These are phyloP conservation scores for Candida bentonensis DNA, from an alignment of 805 yeast genomes.

Conservation along the genomic window DNA sequence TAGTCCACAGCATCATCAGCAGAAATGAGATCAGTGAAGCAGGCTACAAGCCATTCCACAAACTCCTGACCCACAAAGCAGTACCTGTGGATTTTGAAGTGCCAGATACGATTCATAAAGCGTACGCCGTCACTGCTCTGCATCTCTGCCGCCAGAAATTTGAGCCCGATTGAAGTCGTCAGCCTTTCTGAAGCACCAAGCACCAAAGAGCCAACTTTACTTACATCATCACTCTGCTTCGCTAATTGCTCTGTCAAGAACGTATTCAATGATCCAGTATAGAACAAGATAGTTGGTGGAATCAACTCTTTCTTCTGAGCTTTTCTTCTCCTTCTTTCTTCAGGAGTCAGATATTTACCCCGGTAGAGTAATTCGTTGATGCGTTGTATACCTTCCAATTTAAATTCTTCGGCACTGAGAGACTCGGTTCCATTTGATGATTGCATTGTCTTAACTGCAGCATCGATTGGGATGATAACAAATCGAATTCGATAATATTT, in stretches of 20 bases:
- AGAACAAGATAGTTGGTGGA: constrained; percentile 63
- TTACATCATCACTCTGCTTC: constrained; percentile 5
- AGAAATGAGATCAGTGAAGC: constrained; percentile 64
- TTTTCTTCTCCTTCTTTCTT: constrained; percentile 23
- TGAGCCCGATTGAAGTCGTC: constrained; percentile 34
- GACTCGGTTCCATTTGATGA: constrained; percentile 35
- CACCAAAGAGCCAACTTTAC: constrained; percentile 21
- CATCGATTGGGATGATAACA: constrained; percentile 69
- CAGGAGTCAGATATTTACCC: constrained; percentile 33
- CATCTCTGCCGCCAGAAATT: constrained; percentile 46
- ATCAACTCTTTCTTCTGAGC: constrained; percentile 31
- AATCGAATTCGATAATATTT: constrained; percentile 59
- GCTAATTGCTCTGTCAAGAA: constrained; percentile 44
- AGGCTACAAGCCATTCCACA: constrained; percentile 72
- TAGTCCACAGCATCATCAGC: constrained; percentile 71
- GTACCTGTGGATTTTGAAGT: constrained; percentile 59
- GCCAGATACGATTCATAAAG: constrained; percentile 80
- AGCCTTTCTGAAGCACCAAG: constrained; percentile 23
- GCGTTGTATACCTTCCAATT: constrained; percentile 76
- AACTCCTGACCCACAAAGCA: constrained; percentile 79
- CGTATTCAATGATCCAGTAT: constrained; percentile 69
- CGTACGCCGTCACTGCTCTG: constrained; percentile 50
- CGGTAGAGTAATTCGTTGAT: constrained; percentile 45
- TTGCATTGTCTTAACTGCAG: constrained; percentile 34
- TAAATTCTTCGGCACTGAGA: constrained; percentile 72